Evolutionary conservation across 1,139 yeast species (phyloP).

Genomic region (Groenewaldozyma sp.): DNA sequence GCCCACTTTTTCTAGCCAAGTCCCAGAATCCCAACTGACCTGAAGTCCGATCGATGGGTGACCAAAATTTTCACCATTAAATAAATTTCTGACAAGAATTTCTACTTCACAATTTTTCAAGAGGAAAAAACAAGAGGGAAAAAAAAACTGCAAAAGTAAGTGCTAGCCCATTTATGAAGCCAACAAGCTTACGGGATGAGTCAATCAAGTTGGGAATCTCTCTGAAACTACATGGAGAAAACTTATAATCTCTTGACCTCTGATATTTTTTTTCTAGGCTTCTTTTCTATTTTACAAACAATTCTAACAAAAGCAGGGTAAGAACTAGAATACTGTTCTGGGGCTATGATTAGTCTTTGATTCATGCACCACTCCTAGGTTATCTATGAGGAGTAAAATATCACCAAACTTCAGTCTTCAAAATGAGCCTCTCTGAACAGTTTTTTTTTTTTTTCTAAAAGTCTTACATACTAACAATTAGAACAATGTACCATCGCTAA

Average conservation of each 20-base stretch:
- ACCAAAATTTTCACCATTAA: too few species aligned
- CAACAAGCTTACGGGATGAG: constrained; percentile 21
- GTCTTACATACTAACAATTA: constrained; percentile 14
- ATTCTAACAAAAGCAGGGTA: too few species aligned
- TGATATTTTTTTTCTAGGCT: constrained; percentile 12
- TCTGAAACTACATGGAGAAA: constrained; percentile 29
- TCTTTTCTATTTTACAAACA: neutral
- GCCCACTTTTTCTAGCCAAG: too few species aligned
- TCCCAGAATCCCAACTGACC: too few species aligned
- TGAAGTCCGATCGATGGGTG: too few species aligned
- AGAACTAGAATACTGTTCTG: neutral
- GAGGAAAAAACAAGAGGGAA: too few species aligned
- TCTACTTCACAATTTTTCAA: neutral
- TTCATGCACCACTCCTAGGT: constrained; percentile 31
- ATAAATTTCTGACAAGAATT: neutral
- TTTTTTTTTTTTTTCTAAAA: neutral
- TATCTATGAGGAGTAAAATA: constrained; percentile 20
- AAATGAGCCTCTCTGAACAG: constrained; percentile 20
- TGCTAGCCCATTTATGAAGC: too few species aligned
- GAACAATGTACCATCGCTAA: constrained; percentile 53
- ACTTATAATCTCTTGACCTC: constrained; percentile 21
- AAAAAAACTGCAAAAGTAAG: too few species aligned
- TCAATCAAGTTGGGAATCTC: constrained; percentile 31
- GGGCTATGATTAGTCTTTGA: constrained; percentile 22
- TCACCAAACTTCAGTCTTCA: constrained; percentile 28